Percentiles rank a stretch among this genome's conserved stretches.
Evolutionary conservation across 495 filamentous ascomycete genomes (phyloP).

Genomic region (Platismatia glauca): DNA sequence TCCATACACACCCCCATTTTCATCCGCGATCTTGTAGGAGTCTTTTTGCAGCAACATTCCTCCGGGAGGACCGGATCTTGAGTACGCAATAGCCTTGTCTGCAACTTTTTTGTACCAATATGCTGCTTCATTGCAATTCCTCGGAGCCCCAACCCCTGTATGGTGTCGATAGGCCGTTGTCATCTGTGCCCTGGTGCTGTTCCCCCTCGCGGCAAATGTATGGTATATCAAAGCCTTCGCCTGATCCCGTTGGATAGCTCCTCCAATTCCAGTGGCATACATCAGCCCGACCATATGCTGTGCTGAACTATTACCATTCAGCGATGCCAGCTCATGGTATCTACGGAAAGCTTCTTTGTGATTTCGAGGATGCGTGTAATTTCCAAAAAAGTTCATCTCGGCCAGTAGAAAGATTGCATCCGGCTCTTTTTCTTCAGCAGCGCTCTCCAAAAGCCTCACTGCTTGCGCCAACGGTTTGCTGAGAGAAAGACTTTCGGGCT

Average conservation of each 20-base stretch:
- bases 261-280: constrained; percentile 87
- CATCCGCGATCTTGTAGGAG: constrained; percentile 70
- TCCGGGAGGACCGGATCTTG: constrained; percentile 81
- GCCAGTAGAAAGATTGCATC: constrained; percentile 88
- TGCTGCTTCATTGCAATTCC: constrained; percentile 76
- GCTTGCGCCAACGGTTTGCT: constrained; percentile 39
- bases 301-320: constrained; percentile 80
- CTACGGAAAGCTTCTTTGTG: constrained; percentile 72
- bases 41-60: constrained; percentile 68
- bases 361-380: constrained; percentile 79
- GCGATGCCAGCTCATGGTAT: constrained; percentile 67
- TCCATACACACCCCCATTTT: constrained; percentile 86
- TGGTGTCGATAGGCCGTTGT: constrained; percentile 82
- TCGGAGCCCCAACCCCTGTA: constrained; percentile 72
- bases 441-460: constrained; percentile 63
- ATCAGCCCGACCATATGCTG: constrained; percentile 94
- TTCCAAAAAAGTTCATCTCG: constrained; percentile 95
- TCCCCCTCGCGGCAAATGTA: constrained; percentile 81
- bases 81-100: constrained; percentile 83
- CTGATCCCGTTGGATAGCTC: constrained; percentile 76
- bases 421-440: constrained; percentile 62
- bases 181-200: constrained; percentile 86
- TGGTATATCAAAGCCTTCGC: constrained; percentile 89
- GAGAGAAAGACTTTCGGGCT: constrained; percentile 21
- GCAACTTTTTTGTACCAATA: constrained; percentile 89